phyloP scores from a whole-genome alignment of 306 rosid species.

The Inga laurina region DNA sequence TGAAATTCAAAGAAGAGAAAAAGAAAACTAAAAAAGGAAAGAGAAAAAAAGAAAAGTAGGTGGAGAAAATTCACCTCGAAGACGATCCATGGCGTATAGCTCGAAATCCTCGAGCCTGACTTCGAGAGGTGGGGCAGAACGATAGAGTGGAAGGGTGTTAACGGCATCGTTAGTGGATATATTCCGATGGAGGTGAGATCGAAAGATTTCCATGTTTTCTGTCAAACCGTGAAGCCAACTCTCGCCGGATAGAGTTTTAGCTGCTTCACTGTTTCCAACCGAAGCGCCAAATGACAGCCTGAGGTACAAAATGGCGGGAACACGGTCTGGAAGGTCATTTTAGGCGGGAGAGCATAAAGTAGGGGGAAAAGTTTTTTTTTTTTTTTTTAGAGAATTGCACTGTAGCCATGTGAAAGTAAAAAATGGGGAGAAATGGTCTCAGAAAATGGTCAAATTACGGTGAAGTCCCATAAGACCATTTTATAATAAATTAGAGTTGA shows the following conservation, averaged over 20 bases:
- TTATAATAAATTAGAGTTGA: too few species aligned
- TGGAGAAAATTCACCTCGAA: slow-evolving; percentile 58
- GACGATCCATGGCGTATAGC: slow-evolving; percentile 90
- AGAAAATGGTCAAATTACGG: too few species aligned
- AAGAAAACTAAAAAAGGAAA: neutral
- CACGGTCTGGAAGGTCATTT: neutral
- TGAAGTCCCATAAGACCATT: too few species aligned
- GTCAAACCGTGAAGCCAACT: slow-evolving; percentile 4
- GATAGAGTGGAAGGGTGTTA: slow-evolving; percentile 64
- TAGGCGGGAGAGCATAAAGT: neutral
- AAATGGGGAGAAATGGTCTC: too few species aligned
- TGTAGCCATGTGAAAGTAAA: too few species aligned
- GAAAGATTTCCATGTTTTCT: slow-evolving; percentile 56
- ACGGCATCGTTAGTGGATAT: slow-evolving; percentile 33
- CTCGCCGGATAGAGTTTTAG: neutral
- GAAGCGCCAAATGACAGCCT: slow-evolving; percentile 41
- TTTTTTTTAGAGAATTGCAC: too few species aligned
- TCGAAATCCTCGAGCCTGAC: slow-evolving; percentile 90
- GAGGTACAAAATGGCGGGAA: slow-evolving; percentile 67
- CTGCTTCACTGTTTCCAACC: slow-evolving; percentile 19
- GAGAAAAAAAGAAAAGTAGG: neutral
- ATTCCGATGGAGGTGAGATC: slow-evolving; percentile 53
- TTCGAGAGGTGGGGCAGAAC: slow-evolving; percentile 81
- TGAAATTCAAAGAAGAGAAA: slow-evolving; percentile 5
- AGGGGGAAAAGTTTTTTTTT: too few species aligned